Evolutionary conservation across 345 rosid genomes (phyloP).

Genomic region (Lumnitzera littorea): DNA sequence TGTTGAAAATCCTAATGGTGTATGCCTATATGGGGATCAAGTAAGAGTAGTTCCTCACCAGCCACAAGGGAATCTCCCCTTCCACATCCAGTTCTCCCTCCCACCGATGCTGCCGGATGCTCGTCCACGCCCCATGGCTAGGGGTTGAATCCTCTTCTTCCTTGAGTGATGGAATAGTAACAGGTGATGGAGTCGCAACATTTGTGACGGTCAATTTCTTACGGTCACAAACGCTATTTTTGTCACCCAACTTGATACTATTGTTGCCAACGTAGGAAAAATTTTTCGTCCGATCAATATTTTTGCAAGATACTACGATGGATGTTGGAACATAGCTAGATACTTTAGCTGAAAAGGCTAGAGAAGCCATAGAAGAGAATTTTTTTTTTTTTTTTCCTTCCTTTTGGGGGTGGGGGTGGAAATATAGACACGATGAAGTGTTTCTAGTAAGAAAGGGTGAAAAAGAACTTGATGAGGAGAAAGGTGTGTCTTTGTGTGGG

Average conservation of each 20-base stretch:
- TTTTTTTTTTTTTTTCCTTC: not conserved
- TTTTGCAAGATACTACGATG: constrained; percentile 14
- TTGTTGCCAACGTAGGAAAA: constrained; percentile 3
- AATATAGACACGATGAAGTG: not conserved
- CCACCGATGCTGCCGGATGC: constrained; percentile 70
- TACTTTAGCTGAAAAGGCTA: constrained; percentile 15
- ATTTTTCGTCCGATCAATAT: constrained; percentile 2
- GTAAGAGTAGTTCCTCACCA: constrained; percentile 39
- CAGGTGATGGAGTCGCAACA: constrained; percentile 24
- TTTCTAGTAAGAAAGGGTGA: too few species aligned
- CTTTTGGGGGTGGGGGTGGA: too few species aligned
- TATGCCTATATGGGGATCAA: not conserved
- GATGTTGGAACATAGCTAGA: constrained; percentile 15
- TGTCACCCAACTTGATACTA: constrained; percentile 1
- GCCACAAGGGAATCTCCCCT: constrained; percentile 87
- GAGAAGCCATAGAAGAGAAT: constrained; percentile 33
- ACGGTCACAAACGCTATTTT: constrained; percentile 16
- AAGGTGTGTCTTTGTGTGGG: too few species aligned
- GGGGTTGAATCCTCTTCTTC: constrained; percentile 11
- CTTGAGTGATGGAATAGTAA: constrained; percentile 19
- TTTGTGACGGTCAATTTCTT: constrained; percentile 17
- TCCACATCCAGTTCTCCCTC: constrained; percentile 72
- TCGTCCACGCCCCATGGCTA: constrained; percentile 78
- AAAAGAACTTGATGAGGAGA: too few species aligned
- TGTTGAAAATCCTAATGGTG: too few species aligned